Percentiles rank a stretch among this genome's conserved stretches.
phyloP scores from a whole-genome alignment of 345 rosid species.

The Excoecaria agallocha region DNA sequence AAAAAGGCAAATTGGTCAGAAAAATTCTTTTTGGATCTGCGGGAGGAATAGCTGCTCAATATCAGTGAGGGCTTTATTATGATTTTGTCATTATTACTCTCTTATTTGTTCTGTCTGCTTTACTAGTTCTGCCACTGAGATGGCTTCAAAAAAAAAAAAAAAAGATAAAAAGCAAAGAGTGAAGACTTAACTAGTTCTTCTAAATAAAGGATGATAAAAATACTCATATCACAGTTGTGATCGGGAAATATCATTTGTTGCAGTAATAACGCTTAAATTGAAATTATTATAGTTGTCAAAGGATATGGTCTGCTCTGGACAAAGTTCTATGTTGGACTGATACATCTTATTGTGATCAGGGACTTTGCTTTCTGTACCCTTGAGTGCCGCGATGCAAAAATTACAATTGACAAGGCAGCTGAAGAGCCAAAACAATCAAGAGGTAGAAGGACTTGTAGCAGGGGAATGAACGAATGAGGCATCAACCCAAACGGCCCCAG shows the following conservation, averaged over 20 bases:
- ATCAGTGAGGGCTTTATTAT: no score
- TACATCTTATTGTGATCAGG: slow-evolving; percentile 19
- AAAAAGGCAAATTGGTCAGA: background rate
- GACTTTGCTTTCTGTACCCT: slow-evolving; percentile 35
- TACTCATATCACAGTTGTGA: no score
- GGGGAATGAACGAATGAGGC: slow-evolving; percentile 6
- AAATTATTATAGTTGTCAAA: background rate
- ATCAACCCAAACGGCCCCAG: background rate
- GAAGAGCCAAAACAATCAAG: slow-evolving; percentile 11
- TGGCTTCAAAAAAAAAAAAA: background rate
- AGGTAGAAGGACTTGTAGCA: slow-evolving; percentile 5
- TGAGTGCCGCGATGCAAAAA: slow-evolving; percentile 29
- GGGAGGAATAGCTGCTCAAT: no score
- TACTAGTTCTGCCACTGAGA: no score
- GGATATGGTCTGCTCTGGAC: background rate
- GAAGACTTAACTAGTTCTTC: no score
- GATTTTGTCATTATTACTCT: no score
- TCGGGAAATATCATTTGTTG: background rate
- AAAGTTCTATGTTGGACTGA: background rate
- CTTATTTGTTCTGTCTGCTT: no score
- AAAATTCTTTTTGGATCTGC: background rate
- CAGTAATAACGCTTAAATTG: background rate
- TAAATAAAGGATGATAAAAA: background rate
- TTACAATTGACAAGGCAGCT: slow-evolving; percentile 17
- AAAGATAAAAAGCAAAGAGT: background rate